Conservation (phyloP, 2,329 filamentous ascomycete species). For the Beauveria sp. region DNA sequence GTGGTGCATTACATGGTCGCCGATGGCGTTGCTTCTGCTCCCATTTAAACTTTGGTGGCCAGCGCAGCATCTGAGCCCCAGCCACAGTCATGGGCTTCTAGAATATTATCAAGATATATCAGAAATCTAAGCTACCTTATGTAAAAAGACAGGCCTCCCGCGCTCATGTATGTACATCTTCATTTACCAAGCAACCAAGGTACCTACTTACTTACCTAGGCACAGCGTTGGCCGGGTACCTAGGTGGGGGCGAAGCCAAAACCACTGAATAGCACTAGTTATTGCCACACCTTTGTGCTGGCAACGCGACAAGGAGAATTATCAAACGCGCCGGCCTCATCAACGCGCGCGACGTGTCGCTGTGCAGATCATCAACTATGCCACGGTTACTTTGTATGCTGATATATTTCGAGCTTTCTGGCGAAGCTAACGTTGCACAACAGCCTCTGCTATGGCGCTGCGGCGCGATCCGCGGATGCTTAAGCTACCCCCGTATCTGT, state of each 20-base stretch:
- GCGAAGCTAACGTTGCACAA: background rate
- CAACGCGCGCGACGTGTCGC: background rate
- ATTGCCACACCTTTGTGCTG: background rate
- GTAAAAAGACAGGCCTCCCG: too few relatives aligned
- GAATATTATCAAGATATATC: too few relatives aligned
- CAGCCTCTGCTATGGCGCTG: conserved; percentile 58
- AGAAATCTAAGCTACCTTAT: too few relatives aligned
- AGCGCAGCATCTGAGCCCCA: too few relatives aligned
- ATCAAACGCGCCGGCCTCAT: background rate
- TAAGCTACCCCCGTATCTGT: conserved; percentile 80
- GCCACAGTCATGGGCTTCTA: too few relatives aligned
- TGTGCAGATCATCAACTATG: conserved; percentile 28
- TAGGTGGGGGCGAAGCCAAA: background rate
- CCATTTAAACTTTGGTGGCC: too few relatives aligned
- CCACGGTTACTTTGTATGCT: conserved; percentile 47
- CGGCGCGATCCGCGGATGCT: conserved; percentile 75
- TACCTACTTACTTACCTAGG: background rate
- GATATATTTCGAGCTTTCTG: background rate
- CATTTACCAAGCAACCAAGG: too few relatives aligned
- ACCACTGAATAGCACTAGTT: background rate
- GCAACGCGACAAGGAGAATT: background rate
- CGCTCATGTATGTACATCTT: too few relatives aligned
- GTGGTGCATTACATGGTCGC: too few relatives aligned
- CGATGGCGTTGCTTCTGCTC: too few relatives aligned
- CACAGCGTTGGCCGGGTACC: background rate